phyloP scores from a whole-genome alignment of 192 early-diverging fungal genomes.

The Coemansia sp. region DNA sequence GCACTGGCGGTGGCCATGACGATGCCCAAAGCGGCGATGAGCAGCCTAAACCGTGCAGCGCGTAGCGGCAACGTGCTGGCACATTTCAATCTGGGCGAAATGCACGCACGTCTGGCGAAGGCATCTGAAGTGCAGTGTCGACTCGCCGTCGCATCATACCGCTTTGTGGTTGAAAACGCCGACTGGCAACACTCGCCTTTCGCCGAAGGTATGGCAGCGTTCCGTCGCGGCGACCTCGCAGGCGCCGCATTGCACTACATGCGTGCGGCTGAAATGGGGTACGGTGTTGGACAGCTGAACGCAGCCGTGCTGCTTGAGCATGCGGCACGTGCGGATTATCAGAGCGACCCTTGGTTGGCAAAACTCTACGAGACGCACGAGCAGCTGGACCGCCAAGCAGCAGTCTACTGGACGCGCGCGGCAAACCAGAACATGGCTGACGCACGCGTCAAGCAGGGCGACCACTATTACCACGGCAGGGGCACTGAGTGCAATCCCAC shows the following conservation, averaged over 20 bases:
- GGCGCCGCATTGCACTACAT: constrained; percentile 71
- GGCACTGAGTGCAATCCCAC: constrained; percentile 65
- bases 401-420: constrained; percentile 90
- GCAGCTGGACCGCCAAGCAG: constrained; percentile 55
- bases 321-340: background rate
- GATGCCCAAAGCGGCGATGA: constrained; percentile 47
- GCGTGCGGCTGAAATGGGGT: constrained; percentile 86
- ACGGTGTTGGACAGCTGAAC: constrained; percentile 84
- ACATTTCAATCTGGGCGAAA: constrained; percentile 76
- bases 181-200: constrained; percentile 80
- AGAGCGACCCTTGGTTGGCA: background rate
- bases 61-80: constrained; percentile 68
- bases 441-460: constrained; percentile 88
- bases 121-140: constrained; percentile 58
- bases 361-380: constrained; percentile 12
- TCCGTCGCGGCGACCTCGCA: constrained; percentile 62
- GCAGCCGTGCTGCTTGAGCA: constrained; percentile 86
- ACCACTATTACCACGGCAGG: constrained; percentile 86
- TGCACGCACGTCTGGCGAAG: constrained; percentile 56
- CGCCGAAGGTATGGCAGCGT: constrained; percentile 56
- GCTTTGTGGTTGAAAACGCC: constrained; percentile 77
- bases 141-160: constrained; percentile 69
- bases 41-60: constrained; percentile 60
- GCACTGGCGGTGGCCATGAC: constrained; percentile 39
- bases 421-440: constrained; percentile 91